Conservation (phyloP, 179 eudicot genomes). For the Silene vulgaris region DNA sequence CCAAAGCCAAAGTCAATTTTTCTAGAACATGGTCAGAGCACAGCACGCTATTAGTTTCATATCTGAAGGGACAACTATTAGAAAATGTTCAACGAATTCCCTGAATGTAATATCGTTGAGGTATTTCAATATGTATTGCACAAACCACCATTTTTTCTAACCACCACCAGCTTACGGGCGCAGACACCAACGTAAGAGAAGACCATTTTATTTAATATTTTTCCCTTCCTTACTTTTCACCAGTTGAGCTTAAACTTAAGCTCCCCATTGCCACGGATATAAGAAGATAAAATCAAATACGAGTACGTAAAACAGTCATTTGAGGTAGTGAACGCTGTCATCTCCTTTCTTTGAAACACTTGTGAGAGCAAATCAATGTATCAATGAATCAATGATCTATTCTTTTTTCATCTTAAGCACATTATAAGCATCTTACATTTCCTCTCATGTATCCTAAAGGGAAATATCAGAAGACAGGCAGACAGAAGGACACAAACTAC, state of each 20-base stretch:
- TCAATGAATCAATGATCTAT: too few species aligned
- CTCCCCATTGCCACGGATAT: neutral
- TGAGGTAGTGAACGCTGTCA: neutral
- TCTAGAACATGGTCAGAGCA: neutral
- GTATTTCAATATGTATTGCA: too few species aligned
- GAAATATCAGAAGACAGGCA: too few species aligned
- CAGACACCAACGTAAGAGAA: neutral
- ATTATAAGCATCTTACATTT: too few species aligned
- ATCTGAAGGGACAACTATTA: neutral
- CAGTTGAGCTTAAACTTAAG: neutral
- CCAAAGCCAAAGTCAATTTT: neutral
- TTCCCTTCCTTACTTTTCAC: neutral
- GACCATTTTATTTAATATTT: neutral
- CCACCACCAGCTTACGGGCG: neutral
- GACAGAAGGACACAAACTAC: too few species aligned
- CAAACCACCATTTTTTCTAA: too few species aligned
- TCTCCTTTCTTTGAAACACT: too few species aligned
- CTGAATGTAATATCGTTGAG: too few species aligned
- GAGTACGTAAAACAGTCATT: neutral
- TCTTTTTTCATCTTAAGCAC: too few species aligned
- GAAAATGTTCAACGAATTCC: too few species aligned
- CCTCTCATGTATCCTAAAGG: too few species aligned
- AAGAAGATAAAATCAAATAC: neutral
- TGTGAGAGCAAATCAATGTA: too few species aligned
- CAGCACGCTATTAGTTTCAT: neutral